Base-by-base conservation (phyloP, 805 yeast species). In the Sungouiozyma ichnusensis region DNA sequence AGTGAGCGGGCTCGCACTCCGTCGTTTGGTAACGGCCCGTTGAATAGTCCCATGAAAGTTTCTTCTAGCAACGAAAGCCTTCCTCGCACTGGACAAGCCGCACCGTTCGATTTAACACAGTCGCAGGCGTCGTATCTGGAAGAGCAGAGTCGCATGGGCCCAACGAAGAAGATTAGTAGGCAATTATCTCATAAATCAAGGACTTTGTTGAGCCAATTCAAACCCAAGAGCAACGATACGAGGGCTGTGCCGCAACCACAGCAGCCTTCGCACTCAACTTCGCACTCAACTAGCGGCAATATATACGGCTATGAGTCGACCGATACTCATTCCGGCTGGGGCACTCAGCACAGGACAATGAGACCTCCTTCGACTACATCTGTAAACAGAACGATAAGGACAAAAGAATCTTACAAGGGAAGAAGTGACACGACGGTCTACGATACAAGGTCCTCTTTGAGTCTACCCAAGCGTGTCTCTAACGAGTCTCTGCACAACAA, bases 271-370 rank as follows among this genome's bases (percentile, higher is more conserved):
- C n/a, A n/a, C n/a, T n/a, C n/a, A n/a, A n/a, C n/a, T 16, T 24
- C 36, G 24, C 35, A 35, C 17, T 15, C 29, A 7, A 33, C 36
- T 36, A 24, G 20, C 16, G 20, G 14, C 3, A 19, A 33, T 24
- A 35, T 7, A 14, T 8, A n/a, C 24, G 15, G n/a, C 14, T 33
- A 20, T 8, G 44, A 45, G 9, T 47, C 42, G 14, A 36, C 38
- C 13, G 63, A 58, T 42, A 58, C 64, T 0, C 61, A 58, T 47
- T 55, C 64, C 3, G 64, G 64, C 14, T 60, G 64, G 64, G 64
- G 64, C 31, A 63, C 58, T 17, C 37, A 18, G 15, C 19, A 19
- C 13, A 35, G n/a, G 29, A 24, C 9, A 7, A 24, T 24, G 15
- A 35, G 19, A 17, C 29, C 37, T 15, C 37, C 19, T 17, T n/a